Conservation (phyloP, 305 asterid species). For the Solanum hybrid region DNA sequence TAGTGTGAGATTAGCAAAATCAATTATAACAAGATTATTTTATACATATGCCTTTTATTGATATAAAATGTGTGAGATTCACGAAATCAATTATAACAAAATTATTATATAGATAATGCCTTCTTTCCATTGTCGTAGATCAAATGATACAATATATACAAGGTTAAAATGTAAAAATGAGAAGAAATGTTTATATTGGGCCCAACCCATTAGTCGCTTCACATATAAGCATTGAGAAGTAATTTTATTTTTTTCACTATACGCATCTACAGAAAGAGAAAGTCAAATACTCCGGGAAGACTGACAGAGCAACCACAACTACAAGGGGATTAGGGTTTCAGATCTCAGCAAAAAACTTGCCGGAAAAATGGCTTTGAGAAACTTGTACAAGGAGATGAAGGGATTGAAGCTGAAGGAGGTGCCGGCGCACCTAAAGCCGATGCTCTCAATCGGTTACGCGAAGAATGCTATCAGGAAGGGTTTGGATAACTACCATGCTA, state of each 20-base stretch:
- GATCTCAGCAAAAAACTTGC: slow-evolving; percentile 4
- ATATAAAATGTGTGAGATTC: neutral
- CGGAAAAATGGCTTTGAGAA: slow-evolving; percentile 64
- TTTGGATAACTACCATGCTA: slow-evolving; percentile 59
- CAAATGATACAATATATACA: neutral
- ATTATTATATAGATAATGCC: too few species aligned
- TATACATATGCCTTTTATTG: neutral
- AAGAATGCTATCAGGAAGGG: slow-evolving; percentile 44
- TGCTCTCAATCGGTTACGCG: slow-evolving; percentile 31
- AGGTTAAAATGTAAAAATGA: neutral
- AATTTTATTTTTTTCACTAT: neutral
- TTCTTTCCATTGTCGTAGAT: neutral
- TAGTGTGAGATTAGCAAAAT: neutral
- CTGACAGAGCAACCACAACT: neutral
- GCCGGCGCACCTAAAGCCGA: slow-evolving; percentile 64
- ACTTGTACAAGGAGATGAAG: slow-evolving; percentile 63
- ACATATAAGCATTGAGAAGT: neutral
- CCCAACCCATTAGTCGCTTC: neutral
- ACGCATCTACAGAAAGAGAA: neutral
- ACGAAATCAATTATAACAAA: neutral
- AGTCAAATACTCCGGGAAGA: neutral
- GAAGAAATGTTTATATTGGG: neutral
- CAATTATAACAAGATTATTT: neutral
- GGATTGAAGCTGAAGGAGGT: slow-evolving; percentile 75
- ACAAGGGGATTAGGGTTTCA: slow-evolving; percentile 17